These are phyloP conservation scores for Globisporangium viniferum DNA, from an alignment of 352 stramenopile genomes.

Conservation along the genomic window DNA sequence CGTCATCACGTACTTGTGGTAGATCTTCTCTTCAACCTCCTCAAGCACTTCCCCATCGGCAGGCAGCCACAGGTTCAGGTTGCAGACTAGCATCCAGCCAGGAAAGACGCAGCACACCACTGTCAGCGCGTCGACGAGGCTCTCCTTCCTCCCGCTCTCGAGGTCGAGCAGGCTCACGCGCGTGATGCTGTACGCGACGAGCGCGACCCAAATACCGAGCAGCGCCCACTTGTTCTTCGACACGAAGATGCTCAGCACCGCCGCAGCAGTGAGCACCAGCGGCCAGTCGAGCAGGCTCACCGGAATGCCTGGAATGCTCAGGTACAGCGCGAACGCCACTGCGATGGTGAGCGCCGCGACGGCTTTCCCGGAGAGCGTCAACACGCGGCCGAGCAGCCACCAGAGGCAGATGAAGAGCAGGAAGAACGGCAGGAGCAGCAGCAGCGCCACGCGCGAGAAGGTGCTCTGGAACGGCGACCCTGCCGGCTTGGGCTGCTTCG, in stretches of 20 bases:
- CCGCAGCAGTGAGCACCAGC: slow-evolving; percentile 43
- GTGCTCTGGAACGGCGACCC: slow-evolving; percentile 15
- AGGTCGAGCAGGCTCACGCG: slow-evolving; percentile 36
- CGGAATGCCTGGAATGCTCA: slow-evolving; percentile 48
- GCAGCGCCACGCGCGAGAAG: slow-evolving; percentile 19
- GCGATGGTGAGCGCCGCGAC: slow-evolving; percentile 27
- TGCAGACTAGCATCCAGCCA: slow-evolving; percentile 48
- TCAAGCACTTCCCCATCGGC: slow-evolving; percentile 49
- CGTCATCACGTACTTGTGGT: slow-evolving; percentile 58
- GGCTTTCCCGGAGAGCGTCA: slow-evolving; percentile 39
- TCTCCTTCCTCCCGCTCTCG: slow-evolving; percentile 30
- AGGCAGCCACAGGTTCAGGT: slow-evolving; percentile 51
- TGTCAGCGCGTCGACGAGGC: slow-evolving; percentile 33
- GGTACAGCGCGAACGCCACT: slow-evolving; percentile 46
- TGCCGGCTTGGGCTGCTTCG: neutral
- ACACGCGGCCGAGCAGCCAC: slow-evolving; percentile 42
- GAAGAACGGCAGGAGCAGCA: slow-evolving; percentile 46
- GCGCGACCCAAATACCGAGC: slow-evolving; percentile 25
- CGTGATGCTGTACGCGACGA: slow-evolving; percentile 48
- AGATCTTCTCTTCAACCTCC: slow-evolving; percentile 61
- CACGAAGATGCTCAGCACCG: slow-evolving; percentile 13
- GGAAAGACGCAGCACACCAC: slow-evolving; percentile 46
- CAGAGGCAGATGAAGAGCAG: slow-evolving; percentile 50
- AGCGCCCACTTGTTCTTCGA: slow-evolving; percentile 16
- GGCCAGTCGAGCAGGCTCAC: slow-evolving; percentile 52